phyloP scores from a whole-genome alignment of 2,329 filamentous ascomycete genomes.

The Aphanocladium album region DNA sequence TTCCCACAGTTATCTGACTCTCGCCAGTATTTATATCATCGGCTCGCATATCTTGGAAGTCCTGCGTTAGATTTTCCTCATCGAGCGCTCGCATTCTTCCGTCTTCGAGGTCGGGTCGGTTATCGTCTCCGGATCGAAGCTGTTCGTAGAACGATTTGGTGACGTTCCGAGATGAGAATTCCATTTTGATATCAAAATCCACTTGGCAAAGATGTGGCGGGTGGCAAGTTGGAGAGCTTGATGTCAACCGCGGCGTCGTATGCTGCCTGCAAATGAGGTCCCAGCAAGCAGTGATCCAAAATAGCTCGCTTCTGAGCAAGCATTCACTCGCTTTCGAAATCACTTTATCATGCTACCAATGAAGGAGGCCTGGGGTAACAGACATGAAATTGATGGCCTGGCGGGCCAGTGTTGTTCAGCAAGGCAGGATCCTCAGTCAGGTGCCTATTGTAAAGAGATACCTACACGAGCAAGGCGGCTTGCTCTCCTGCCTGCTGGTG shows the following conservation, averaged over 20 bases:
- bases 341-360: neutral
- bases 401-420: neutral
- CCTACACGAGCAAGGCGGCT: too few relatives aligned
- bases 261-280: neutral
- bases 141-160: constrained; percentile 46
- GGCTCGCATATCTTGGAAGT: constrained; percentile 47
- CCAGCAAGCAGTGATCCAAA: neutral
- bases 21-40: constrained; percentile 41
- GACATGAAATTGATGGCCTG: neutral
- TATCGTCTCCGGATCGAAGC: constrained; percentile 36
- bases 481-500: neutral
- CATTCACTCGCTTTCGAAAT: neutral
- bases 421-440: neutral
- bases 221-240: neutral
- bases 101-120: constrained; percentile 35
- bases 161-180: constrained; percentile 19
- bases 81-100: constrained; percentile 41
- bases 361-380: neutral
- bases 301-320: neutral
- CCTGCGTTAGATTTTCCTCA: constrained; percentile 48
- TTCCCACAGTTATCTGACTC: constrained; percentile 41
- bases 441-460: neutral
- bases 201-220: too few relatives aligned
- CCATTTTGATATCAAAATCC: neutral
- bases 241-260: neutral